These are phyloP conservation scores for Tulasnella sp. DNA, from an alignment of 768 basidiomycete species.

Conservation along the genomic window DNA sequence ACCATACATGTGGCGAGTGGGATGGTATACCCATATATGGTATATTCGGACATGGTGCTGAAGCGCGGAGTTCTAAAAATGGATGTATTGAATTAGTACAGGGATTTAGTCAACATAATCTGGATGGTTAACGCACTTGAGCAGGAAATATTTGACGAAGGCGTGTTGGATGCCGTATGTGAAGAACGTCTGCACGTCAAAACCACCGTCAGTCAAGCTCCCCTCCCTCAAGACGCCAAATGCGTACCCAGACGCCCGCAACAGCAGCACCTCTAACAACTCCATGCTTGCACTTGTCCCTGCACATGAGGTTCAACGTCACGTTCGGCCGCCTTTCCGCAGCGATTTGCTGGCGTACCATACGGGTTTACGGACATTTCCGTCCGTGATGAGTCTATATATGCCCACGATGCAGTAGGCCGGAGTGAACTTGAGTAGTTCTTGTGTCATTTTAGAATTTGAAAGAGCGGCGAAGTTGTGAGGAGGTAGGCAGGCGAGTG, in stretches of 20 bases:
- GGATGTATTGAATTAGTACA: neutral
- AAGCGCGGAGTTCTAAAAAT: neutral
- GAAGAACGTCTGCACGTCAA: slow-evolving; percentile 49
- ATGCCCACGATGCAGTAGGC: slow-evolving; percentile 81
- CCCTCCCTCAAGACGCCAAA: neutral
- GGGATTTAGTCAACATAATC: slow-evolving; percentile 47
- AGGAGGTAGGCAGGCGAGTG: neutral
- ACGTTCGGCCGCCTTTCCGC: slow-evolving; percentile 27
- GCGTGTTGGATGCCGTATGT: slow-evolving; percentile 70
- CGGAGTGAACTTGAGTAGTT: slow-evolving; percentile 65
- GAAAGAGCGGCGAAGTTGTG: neutral
- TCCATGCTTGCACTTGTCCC: slow-evolving; percentile 75
- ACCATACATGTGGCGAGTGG: slow-evolving; percentile 69
- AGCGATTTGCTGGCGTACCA: slow-evolving; percentile 44
- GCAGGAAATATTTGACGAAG: slow-evolving; percentile 61
- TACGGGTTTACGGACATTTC: slow-evolving; percentile 62
- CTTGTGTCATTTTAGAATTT: slow-evolving; percentile 37
- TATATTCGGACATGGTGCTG: neutral
- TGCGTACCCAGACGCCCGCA: slow-evolving; percentile 62
- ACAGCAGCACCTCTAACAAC: slow-evolving; percentile 63
- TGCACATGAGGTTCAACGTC: neutral
- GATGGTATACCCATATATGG: slow-evolving; percentile 48
- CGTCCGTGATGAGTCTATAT: slow-evolving; percentile 76
- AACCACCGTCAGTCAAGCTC: neutral
- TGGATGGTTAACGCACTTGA: slow-evolving; percentile 55